Percentiles rank a stretch among this genome's conserved stretches.
phyloP scores from a whole-genome alignment of 192 early-diverging fungal species.

The Phycomyces blakesleeanus region DNA sequence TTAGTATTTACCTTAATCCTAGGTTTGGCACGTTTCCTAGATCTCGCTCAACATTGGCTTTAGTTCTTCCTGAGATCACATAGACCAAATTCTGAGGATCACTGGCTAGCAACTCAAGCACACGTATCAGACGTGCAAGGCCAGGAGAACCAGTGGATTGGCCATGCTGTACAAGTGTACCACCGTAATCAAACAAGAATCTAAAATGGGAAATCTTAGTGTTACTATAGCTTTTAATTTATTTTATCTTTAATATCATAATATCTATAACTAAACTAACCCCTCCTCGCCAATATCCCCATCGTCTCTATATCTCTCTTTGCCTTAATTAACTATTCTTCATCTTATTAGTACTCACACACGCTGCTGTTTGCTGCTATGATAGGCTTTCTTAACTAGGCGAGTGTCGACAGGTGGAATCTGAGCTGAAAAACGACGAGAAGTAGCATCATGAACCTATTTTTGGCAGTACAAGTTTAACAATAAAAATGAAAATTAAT shows the following conservation, averaged over 20 bases:
- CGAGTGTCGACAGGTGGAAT: slow-evolving; percentile 41
- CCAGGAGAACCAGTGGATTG: slow-evolving; percentile 4
- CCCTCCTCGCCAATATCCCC: no score
- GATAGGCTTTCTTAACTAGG: slow-evolving; percentile 29
- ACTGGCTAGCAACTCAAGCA: slow-evolving; percentile 46
- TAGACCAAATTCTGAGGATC: slow-evolving; percentile 72
- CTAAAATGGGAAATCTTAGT: slow-evolving; percentile 17
- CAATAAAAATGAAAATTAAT: background rate
- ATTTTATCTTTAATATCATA: background rate
- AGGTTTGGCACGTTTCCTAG: slow-evolving; percentile 61
- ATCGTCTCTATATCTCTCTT: no score
- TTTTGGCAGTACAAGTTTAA: background rate
- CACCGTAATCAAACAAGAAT: slow-evolving; percentile 58
- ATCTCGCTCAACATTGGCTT: slow-evolving; percentile 56
- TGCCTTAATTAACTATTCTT: no score
- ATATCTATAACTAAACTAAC: no score
- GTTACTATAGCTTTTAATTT: background rate
- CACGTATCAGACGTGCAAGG: slow-evolving; percentile 52
- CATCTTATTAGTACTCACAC: slow-evolving; percentile 34
- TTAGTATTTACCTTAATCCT: slow-evolving; percentile 46
- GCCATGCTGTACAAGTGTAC: slow-evolving; percentile 56
- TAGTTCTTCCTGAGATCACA: slow-evolving; percentile 72
- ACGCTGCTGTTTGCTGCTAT: slow-evolving; percentile 29
- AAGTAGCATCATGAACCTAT: slow-evolving; percentile 39
- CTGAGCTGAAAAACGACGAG: slow-evolving; percentile 44